A percentile compares a stretch with the other conserved stretches of the same genome.
phyloP scores from a whole-genome alignment of 1,284 basidiomycete genomes.

The Cutaneotrichosporon daszewskae region DNA sequence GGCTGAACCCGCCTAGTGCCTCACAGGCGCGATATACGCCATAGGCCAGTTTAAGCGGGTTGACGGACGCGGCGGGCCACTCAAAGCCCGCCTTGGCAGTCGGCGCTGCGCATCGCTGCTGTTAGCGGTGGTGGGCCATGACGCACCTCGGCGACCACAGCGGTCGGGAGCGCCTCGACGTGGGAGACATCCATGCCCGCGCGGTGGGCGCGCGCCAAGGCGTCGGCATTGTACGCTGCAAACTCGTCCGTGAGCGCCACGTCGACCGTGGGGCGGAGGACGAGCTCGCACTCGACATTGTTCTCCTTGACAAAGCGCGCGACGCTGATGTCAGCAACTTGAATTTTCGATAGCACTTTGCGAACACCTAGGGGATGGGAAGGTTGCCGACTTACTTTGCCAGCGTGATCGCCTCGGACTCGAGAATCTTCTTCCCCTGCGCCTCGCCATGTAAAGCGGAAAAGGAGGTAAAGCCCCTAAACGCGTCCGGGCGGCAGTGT shows the following conservation, averaged over 20 bases:
- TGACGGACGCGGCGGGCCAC: slow-evolving; percentile 34
- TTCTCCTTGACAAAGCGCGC: slow-evolving; percentile 27
- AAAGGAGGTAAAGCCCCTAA: slow-evolving; percentile 33
- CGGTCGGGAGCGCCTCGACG: slow-evolving; percentile 14
- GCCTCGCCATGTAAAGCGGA: slow-evolving; percentile 25
- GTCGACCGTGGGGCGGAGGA: slow-evolving; percentile 29
- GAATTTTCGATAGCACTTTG: too few species aligned
- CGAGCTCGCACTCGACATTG: slow-evolving; percentile 34
- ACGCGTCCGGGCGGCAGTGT: slow-evolving; percentile 37
- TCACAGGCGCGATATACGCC: slow-evolving; percentile 23
- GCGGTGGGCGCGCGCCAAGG: slow-evolving; percentile 13
- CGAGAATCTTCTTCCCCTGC: slow-evolving; percentile 17
- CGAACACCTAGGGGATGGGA: too few species aligned
- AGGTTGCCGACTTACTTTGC: neutral
- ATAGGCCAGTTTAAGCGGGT: slow-evolving; percentile 34
- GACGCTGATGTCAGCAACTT: slow-evolving; percentile 3
- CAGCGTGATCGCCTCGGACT: slow-evolving; percentile 4
- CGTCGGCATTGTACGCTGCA: slow-evolving; percentile 18
- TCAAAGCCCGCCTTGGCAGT: slow-evolving; percentile 20
- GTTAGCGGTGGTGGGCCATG: neutral
- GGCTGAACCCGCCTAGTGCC: slow-evolving; percentile 21
- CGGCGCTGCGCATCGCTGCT: slow-evolving; percentile 16
- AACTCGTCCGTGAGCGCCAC: slow-evolving; percentile 32
- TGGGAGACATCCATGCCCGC: slow-evolving; percentile 20
- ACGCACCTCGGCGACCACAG: slow-evolving; percentile 16